These are phyloP conservation scores for Wickerhamiella kazuoi DNA, from an alignment of 805 yeast species.

Conservation along the genomic window DNA sequence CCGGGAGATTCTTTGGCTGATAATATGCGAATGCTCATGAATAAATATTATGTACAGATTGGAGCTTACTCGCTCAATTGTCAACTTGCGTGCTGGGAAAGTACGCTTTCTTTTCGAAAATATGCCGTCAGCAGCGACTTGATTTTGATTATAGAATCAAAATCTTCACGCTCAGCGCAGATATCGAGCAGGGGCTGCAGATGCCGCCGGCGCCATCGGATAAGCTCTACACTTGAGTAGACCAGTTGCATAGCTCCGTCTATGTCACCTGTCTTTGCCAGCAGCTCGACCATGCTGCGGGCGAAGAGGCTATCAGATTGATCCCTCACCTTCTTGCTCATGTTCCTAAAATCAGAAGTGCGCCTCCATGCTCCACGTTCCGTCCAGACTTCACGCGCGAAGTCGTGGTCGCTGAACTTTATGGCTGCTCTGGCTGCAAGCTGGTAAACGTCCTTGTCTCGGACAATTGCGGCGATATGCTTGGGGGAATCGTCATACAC, in stretches of 20 bases:
- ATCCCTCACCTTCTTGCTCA: background rate
- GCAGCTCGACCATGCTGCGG: conserved; percentile 41
- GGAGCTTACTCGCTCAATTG: conserved; percentile 56
- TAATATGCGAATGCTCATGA: background rate
- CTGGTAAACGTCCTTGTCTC: conserved; percentile 36
- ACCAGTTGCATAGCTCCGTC: conserved; percentile 58
- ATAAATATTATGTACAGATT: conserved; percentile 20
- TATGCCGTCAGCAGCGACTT: conserved; percentile 4
- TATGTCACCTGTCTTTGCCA: conserved; percentile 36
- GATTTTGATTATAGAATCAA: conserved; percentile 8
- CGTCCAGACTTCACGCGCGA: background rate
- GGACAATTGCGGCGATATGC: conserved; percentile 4
- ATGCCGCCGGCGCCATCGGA: conserved; percentile 45
- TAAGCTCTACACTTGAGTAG: conserved; percentile 45
- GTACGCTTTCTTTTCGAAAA: background rate
- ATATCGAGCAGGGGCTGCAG: conserved; percentile 26
- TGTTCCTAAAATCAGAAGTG: background rate
- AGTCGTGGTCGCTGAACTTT: conserved; percentile 28
- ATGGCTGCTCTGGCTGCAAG: conserved; percentile 52
- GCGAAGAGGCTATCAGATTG: conserved; percentile 53
- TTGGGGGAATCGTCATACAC: background rate
- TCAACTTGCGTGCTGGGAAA: background rate
- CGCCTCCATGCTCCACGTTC: background rate
- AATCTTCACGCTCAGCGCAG: conserved; percentile 30
- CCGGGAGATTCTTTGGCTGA: conserved; percentile 9